Base-by-base conservation (phyloP, 1,284 basidiomycete genomes). In the Schizophyllum amplum region DNA sequence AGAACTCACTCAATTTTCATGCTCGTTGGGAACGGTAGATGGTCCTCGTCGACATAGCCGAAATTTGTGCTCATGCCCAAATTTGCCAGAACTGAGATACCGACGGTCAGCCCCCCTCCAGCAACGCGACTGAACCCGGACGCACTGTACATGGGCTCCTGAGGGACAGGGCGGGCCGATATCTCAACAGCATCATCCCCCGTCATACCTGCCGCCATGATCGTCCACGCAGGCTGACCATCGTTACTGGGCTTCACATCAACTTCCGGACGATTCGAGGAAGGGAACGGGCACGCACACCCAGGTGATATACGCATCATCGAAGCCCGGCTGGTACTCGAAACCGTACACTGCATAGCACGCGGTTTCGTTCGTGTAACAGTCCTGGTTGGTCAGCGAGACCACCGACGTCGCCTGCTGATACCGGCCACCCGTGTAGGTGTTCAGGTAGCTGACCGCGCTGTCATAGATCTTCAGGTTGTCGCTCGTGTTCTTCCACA, bases 31-130 rank as follows among this genome's bases (percentile, higher is more conserved):
- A 90, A 93, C 1, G 67, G 71, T 47, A 94, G 73, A 55, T 87
- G 72, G 0, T 76, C 68, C 53, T 87, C 75, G 68, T 93, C 82
- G 51, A 92, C 83, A 4, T 63, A 57, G 46, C 87, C 87, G 64
- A 95, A 93, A 65, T 90, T 88, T 22, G 73, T 71, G 2, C 90
- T 93, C 69, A 95, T 85, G 54, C 90, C 92, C 65, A 96, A 72
- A 68, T 93, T 92, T 58, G 81, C 72, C 62, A 95, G 82, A 65
- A 95, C 77, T 68, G 92, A 87, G 83, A 86, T 57, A 2, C 47
- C 20, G 33, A 27, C 20, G 23, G 13, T 60, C 49, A 61, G 33
- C 55, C 17, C 46, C 60, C 47, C 42, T 51, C 47, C 22, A 54
- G 27, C 23, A 25, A 51, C 4, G 52, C 33, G 49, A 6, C 20